Conservation (phyloP, 1,284 basidiomycete genomes). For the Pseudozyma sp. region DNA sequence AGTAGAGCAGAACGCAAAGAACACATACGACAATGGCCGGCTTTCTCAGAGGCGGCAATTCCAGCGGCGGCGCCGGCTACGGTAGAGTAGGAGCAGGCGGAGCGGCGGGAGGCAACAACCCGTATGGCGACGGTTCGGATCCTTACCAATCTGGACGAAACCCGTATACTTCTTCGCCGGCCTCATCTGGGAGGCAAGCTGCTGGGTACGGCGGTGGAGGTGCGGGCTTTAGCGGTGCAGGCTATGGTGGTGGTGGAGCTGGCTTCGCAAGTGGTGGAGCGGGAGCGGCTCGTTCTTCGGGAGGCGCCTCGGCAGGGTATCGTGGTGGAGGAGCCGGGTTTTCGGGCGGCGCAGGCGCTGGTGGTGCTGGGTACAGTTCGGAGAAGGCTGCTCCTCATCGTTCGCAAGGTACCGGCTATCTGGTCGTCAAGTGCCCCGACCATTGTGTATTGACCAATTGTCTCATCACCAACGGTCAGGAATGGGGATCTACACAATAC, state of each 20-base stretch:
- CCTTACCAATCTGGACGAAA: slow-evolving; percentile 28
- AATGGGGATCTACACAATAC: slow-evolving; percentile 65
- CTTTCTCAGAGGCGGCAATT: slow-evolving; percentile 49
- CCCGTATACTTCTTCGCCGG: slow-evolving; percentile 24
- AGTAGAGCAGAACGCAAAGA: neutral
- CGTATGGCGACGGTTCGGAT: slow-evolving; percentile 34
- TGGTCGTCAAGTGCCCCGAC: slow-evolving; percentile 59
- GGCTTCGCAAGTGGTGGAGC: slow-evolving; percentile 23
- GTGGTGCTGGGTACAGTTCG: slow-evolving; percentile 31
- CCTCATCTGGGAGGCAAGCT: slow-evolving; percentile 26
- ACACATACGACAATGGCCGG: slow-evolving; percentile 43
- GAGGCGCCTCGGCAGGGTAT: slow-evolving; percentile 16
- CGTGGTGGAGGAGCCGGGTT: slow-evolving; percentile 36
- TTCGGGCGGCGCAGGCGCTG: slow-evolving; percentile 27
- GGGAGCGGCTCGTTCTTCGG: slow-evolving; percentile 13
- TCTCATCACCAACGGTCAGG: slow-evolving; percentile 60
- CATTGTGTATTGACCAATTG: slow-evolving; percentile 61
- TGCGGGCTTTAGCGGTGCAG: slow-evolving; percentile 37
- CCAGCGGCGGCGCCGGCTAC: slow-evolving; percentile 44
- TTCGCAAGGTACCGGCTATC: slow-evolving; percentile 24
- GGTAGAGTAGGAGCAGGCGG: slow-evolving; percentile 28
- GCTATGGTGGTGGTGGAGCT: slow-evolving; percentile 24
- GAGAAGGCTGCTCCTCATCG: slow-evolving; percentile 28
- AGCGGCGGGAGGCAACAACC: slow-evolving; percentile 23
- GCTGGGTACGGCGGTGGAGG: slow-evolving; percentile 33